phyloP scores from a whole-genome alignment of 1,284 basidiomycete genomes.

The Tremellales sp. region DNA sequence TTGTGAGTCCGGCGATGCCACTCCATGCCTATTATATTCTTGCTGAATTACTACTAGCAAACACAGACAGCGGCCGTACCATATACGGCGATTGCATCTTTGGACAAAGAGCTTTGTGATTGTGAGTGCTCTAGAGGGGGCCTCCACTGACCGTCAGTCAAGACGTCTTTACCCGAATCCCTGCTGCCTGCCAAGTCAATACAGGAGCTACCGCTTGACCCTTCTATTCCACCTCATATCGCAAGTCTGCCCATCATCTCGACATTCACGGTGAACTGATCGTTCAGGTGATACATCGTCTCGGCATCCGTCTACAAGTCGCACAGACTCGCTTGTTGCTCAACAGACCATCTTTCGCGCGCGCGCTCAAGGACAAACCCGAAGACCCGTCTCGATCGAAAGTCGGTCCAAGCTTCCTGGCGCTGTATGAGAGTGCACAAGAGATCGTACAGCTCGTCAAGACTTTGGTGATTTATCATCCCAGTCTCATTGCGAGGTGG shows the following conservation, averaged over 20 bases:
- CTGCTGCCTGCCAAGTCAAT: slow-evolving; percentile 35
- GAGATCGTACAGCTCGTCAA: slow-evolving; percentile 46
- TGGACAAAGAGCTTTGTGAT: slow-evolving; percentile 39
- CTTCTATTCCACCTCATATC: slow-evolving; percentile 37
- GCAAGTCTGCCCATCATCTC: slow-evolving; percentile 10
- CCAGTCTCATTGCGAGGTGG: slow-evolving; percentile 42
- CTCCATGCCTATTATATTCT: not conserved
- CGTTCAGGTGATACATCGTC: slow-evolving; percentile 41
- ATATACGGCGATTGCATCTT: slow-evolving; percentile 26
- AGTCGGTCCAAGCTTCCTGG: slow-evolving; percentile 37
- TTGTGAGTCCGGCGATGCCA: slow-evolving; percentile 19
- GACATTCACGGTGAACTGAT: not conserved
- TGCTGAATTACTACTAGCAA: slow-evolving; percentile 30
- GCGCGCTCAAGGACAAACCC: slow-evolving; percentile 36
- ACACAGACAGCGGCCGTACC: slow-evolving; percentile 37
- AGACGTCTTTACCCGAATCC: slow-evolving; percentile 31
- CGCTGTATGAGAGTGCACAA: slow-evolving; percentile 41
- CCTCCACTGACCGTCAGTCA: slow-evolving; percentile 21
- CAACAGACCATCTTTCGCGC: slow-evolving; percentile 41
- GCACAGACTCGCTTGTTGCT: slow-evolving; percentile 43
- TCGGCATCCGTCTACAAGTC: slow-evolving; percentile 42
- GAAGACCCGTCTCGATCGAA: slow-evolving; percentile 32
- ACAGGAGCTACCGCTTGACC: slow-evolving; percentile 36
- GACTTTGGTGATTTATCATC: slow-evolving; percentile 45
- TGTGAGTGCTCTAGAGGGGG: slow-evolving; percentile 23